These are phyloP conservation scores for Gypsophila paniculata DNA, from an alignment of 179 eudicot genomes.

Conservation along the genomic window DNA sequence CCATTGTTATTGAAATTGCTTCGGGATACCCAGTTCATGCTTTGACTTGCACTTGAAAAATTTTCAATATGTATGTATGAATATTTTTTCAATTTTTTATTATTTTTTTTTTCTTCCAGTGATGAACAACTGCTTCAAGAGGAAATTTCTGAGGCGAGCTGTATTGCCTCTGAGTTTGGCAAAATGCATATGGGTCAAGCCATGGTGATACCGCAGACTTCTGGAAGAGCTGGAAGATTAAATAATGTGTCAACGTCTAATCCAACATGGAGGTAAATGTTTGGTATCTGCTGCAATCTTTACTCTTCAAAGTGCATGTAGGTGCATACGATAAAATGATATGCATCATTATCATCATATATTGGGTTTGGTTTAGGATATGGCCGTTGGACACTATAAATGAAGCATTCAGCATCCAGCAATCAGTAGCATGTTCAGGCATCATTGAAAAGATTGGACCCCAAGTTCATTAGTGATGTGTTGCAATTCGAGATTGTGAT, in stretches of 20 bases:
- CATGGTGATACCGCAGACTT: constrained; percentile 34
- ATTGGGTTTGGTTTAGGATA: constrained; percentile 7
- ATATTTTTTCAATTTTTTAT: too few species aligned
- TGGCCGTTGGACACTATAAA: not conserved
- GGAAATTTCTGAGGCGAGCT: constrained; percentile 53
- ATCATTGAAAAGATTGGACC: constrained; percentile 1
- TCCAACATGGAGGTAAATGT: constrained; percentile 50
- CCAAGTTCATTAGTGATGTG: not conserved
- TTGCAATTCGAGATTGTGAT: not conserved
- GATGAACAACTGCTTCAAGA: constrained; percentile 87
- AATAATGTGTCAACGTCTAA: constrained; percentile 32
- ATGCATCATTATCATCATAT: not conserved
- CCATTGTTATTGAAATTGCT: not conserved
- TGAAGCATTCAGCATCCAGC: constrained; percentile 5
- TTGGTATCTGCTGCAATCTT: not conserved
- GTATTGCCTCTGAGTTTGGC: constrained; percentile 46
- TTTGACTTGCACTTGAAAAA: not conserved
- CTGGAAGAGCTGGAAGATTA: constrained; percentile 39
- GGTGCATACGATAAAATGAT: not conserved
- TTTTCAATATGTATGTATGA: not conserved
- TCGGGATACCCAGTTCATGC: not conserved
- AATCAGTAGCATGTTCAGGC: not conserved
- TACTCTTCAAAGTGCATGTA: not conserved
- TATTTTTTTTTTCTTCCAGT: constrained; percentile 35
- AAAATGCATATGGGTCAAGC: constrained; percentile 48